Evolutionary conservation across 2,329 filamentous ascomycete genomes (phyloP), one percentile per base, ranked within the genome.

Genomic region (Sarocladium oryzae): DNA sequence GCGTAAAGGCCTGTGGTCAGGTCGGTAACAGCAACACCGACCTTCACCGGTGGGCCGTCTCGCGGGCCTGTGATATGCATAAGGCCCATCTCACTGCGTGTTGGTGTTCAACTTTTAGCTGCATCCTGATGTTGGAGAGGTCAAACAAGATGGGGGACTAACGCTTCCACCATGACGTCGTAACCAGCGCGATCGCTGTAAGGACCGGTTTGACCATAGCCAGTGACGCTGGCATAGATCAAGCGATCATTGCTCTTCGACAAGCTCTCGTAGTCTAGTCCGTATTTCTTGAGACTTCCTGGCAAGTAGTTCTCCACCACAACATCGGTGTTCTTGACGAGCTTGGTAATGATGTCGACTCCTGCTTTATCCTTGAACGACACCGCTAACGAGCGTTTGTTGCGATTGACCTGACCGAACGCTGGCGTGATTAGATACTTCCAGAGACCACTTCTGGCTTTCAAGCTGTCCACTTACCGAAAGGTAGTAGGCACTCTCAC

Each of bases 271-370:
- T 85, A 87, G 64, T 85, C 82, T 71, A 87, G 77, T 40, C 72
- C 70, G 61, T 87, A 86, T 64, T 86, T 86, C 59, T 79, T 79
- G 43, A 87, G 69, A 1, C 75, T 78, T 3, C 81, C 81, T 1
- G 84, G 84, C 0, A 87, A 74, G 58, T 86, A 87, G 58, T 87
- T 87, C 60, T 87, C 84, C 2, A 87, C 83, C 1, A 86, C 69
- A 1, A 87, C 75, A 62, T 87, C 84, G 57, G 79, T 83, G 57
- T 81, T 73, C 58, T 78, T 77, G 10, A 75, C 81, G 2, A 87
- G 71, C 49, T 76, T 74, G 62, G 85, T 82, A 2, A 87, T 67
- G 52, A 87, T 84, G 30, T 81, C 73, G 21, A 85, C 77, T 2
- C 84, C 84, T 1, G 75, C 70, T 18, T 75, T 72, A 57, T 82